phyloP scores from a whole-genome alignment of 2,329 filamentous ascomycete species.

The Penicillium fuscoglaucum region DNA sequence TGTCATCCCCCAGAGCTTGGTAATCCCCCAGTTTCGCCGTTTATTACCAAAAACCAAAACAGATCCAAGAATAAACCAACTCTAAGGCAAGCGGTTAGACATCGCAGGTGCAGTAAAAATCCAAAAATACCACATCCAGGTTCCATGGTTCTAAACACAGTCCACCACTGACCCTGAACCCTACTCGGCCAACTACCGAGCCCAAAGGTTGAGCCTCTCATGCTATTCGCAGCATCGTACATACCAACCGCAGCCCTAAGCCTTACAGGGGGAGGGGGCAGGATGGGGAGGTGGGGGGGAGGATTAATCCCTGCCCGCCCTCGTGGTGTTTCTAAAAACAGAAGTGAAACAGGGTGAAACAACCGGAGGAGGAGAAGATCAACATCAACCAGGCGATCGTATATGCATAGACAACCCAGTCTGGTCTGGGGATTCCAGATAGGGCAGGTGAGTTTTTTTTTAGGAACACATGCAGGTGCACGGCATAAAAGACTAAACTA shows the following conservation, averaged over 20 bases:
- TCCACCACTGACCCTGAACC: neutral
- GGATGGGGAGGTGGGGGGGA: neutral
- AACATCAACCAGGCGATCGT: neutral
- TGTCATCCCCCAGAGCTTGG: neutral
- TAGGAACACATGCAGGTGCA: neutral
- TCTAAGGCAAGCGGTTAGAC: neutral
- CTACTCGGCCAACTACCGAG: neutral
- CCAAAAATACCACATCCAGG: neutral
- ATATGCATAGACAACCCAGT: neutral
- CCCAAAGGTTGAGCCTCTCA: neutral
- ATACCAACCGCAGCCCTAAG: constrained; percentile 1
- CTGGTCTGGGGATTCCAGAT: neutral
- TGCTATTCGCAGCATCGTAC: neutral
- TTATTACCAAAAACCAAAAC: neutral
- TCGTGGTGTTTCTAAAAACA: constrained; percentile 19
- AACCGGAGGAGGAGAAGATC: neutral
- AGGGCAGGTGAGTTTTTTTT: neutral
- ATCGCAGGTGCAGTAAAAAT: neutral
- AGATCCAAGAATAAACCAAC: neutral
- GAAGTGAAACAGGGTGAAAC: constrained; percentile 5
- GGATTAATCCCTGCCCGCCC: constrained; percentile 8
- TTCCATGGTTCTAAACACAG: neutral
- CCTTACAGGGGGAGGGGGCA: neutral
- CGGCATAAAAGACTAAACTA: neutral
- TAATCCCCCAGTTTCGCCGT: neutral